phyloP scores from a whole-genome alignment of 495 filamentous ascomycete genomes.

The Usnea hakonensis region DNA sequence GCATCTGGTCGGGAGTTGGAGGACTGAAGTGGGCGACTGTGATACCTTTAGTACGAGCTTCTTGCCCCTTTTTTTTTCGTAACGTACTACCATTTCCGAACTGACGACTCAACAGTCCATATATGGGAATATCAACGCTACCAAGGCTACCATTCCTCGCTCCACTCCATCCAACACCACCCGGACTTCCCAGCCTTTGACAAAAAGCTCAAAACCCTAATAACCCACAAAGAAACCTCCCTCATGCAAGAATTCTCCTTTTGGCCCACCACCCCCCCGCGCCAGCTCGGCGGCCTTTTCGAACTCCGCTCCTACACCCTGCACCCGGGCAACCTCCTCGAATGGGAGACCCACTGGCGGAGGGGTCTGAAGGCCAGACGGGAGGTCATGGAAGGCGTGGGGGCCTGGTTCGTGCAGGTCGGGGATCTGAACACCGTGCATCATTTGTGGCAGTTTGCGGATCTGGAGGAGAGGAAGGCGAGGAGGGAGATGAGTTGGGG shows the following conservation, averaged over 20 bases:
- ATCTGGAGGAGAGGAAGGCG: conserved; percentile 87
- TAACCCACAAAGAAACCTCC: conserved; percentile 75
- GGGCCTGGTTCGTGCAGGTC: conserved; percentile 98
- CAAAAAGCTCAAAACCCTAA: conserved; percentile 66
- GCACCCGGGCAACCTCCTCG: conserved; percentile 86
- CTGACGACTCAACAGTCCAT: conserved; percentile 54
- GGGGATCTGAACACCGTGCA: conserved; percentile 96
- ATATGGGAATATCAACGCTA: conserved; percentile 99
- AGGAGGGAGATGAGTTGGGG: conserved; percentile 92
- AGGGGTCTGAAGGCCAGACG: conserved; percentile 78
- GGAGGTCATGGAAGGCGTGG: conserved; percentile 97
- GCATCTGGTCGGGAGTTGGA: conserved; percentile 94
- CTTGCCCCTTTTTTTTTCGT: not conserved
- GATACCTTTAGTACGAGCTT: conserved; percentile 82
- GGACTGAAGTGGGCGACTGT: conserved; percentile 95
- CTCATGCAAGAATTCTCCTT: conserved; percentile 99
- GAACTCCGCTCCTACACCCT: conserved; percentile 96
- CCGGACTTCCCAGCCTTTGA: conserved; percentile 79
- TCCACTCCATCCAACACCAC: conserved; percentile 71
- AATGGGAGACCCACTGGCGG: conserved; percentile 99
- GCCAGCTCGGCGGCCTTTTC: conserved; percentile 84
- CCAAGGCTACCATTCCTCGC: conserved; percentile 86
- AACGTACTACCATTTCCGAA: not conserved
- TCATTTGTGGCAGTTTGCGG: conserved; percentile 97
- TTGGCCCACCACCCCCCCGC: conserved; percentile 92